Percentiles rank a stretch among this genome's conserved stretches.
These are phyloP conservation scores for Sisymbrium irio DNA, from an alignment of 345 rosid genomes.

Conservation along the genomic window DNA sequence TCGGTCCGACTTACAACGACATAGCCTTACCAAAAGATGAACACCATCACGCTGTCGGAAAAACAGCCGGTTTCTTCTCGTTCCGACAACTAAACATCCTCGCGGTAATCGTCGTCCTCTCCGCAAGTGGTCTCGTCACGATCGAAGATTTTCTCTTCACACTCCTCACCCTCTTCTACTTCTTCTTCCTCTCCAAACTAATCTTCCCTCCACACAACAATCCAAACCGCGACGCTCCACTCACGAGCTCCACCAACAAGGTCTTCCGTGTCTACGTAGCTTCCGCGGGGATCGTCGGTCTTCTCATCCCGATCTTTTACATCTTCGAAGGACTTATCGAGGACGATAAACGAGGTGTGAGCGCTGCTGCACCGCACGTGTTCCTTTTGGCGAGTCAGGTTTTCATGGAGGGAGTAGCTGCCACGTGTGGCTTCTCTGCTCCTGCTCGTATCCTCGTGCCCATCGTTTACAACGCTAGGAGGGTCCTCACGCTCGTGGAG, in stretches of 20 bases:
- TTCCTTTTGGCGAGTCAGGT: conserved; percentile 75
- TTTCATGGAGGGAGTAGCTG: conserved; percentile 84
- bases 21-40: conserved; percentile 52
- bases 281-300: conserved; percentile 55
- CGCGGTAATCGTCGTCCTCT: conserved; percentile 49
- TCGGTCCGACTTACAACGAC: conserved; percentile 59
- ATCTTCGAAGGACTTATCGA: conserved; percentile 70
- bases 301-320: conserved; percentile 62
- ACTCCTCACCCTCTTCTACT: conserved; percentile 52
- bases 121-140: conserved; percentile 72
- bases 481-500: conserved; percentile 58
- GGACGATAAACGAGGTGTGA: conserved; percentile 66
- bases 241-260: conserved; percentile 45
- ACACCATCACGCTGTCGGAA: conserved; percentile 21
- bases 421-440: conserved; percentile 54
- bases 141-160: conserved; percentile 55
- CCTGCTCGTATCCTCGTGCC: conserved; percentile 79
- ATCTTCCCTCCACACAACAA: conserved; percentile 53
- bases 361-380: conserved; percentile 78
- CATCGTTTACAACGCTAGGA: conserved; percentile 65
- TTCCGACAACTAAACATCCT: conserved; percentile 66
- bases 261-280: conserved; percentile 48
- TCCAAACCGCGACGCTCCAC: conserved; percentile 35
- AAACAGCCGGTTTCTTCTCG: conserved; percentile 35
- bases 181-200: conserved; percentile 54